A percentile compares a stretch with the other conserved stretches of the same genome.
Evolutionary conservation across 2,329 filamentous ascomycete species (phyloP).

Genomic region (Talaromyces sp.): DNA sequence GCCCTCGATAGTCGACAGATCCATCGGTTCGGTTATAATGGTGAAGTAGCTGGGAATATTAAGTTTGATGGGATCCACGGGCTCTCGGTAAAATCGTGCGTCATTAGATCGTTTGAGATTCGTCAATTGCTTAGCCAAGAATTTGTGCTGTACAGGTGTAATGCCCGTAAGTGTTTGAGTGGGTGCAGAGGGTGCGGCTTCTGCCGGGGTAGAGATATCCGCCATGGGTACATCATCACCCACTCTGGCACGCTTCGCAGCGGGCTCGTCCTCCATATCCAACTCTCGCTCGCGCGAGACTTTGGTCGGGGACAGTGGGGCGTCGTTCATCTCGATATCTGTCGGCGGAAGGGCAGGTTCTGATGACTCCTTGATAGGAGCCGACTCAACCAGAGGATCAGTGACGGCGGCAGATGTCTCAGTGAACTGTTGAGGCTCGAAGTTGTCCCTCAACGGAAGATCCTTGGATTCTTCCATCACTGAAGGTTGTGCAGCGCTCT

Average conservation of each 20-base stretch:
- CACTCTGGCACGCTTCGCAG: constrained; percentile 76
- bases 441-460: not conserved
- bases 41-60: constrained; percentile 70
- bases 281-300: constrained; percentile 73
- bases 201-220: constrained; percentile 38
- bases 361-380: constrained; percentile 23
- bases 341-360: constrained; percentile 23
- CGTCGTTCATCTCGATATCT: constrained; percentile 56
- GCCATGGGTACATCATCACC: constrained; percentile 52
- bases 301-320: constrained; percentile 53
- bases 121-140: constrained; percentile 37
- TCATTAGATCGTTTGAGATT: constrained; percentile 78
- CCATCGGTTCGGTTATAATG: constrained; percentile 74
- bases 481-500: not conserved
- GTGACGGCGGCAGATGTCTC: not conserved
- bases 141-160: constrained; percentile 43
- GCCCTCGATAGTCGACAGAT: constrained; percentile 76
- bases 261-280: constrained; percentile 61
- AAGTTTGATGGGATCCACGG: constrained; percentile 74
- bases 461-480: not conserved
- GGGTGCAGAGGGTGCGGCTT: constrained; percentile 21
- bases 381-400: constrained; percentile 16
- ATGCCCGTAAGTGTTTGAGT: constrained; percentile 24
- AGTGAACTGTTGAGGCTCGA: not conserved
- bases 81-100: constrained; percentile 69